phyloP scores from a whole-genome alignment of 371 early-diverging fungal genomes.

The Conidiobolus incongruus region DNA sequence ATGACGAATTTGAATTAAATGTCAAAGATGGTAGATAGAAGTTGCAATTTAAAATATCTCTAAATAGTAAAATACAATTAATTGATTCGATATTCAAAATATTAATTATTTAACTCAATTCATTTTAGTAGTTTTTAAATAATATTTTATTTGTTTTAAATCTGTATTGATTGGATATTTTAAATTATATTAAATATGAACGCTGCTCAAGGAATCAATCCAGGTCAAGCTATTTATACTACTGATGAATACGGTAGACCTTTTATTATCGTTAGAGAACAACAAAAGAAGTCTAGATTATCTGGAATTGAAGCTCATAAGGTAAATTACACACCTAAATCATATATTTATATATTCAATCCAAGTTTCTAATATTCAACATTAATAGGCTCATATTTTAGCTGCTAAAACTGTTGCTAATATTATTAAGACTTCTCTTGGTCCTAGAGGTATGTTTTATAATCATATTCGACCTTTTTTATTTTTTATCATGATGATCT shows the following conservation, averaged over 20 bases:
- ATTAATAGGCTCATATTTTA: slow-evolving; percentile 77
- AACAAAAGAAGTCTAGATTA: slow-evolving; percentile 67
- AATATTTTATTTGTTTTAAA: too few species aligned
- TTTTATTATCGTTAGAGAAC: slow-evolving; percentile 89
- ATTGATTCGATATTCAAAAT: too few species aligned
- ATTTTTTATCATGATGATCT: neutral
- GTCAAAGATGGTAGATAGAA: too few species aligned
- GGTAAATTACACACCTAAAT: slow-evolving; percentile 21
- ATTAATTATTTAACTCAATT: too few species aligned
- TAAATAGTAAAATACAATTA: too few species aligned
- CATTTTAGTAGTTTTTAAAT: too few species aligned
- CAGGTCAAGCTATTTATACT: slow-evolving; percentile 26
- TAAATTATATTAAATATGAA: too few species aligned
- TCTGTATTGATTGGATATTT: too few species aligned
- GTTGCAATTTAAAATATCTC: too few species aligned
- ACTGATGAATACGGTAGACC: slow-evolving; percentile 92
- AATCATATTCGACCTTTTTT: neutral
- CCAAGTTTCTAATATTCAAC: neutral
- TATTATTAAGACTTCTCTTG: slow-evolving; percentile 96
- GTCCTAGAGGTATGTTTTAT: slow-evolving; percentile 74
- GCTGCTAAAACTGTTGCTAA: slow-evolving; percentile 92
- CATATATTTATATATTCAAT: neutral
- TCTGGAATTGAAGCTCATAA: slow-evolving; percentile 81
- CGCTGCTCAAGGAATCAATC: too few species aligned
- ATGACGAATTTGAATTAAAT: too few species aligned